Conservation (phyloP, 371 early-diverging fungal species). For the Rhizomucor pusillus region DNA sequence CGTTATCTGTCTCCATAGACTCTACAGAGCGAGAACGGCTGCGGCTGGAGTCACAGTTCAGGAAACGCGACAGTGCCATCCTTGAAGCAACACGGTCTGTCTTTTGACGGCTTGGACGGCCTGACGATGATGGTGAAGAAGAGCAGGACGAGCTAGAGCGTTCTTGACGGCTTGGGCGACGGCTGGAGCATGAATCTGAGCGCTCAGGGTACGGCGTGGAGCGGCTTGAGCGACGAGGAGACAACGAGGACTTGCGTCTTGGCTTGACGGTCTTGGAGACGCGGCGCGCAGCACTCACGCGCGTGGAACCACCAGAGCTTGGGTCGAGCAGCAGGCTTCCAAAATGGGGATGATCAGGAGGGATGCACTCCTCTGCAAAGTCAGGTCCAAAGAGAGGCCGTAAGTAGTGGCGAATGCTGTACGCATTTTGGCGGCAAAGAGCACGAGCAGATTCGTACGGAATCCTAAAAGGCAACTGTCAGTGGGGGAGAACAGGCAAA, state of each 20-base stretch:
- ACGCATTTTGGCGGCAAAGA: constrained; percentile 57
- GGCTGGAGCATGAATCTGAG: constrained; percentile 8
- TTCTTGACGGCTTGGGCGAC: constrained; percentile 6
- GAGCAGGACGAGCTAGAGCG: not conserved
- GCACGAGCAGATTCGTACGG: constrained; percentile 58
- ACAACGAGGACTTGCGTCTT: not conserved
- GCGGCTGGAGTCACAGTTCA: constrained; percentile 1
- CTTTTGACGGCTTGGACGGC: not conserved
- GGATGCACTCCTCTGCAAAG: constrained; percentile 51
- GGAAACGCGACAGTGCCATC: constrained; percentile 21
- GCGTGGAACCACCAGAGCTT: not conserved
- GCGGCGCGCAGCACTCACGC: constrained; percentile 9
- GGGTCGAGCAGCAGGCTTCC: constrained; percentile 43
- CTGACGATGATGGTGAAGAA: not conserved
- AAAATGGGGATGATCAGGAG: constrained; percentile 51
- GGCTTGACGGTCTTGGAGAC: no score
- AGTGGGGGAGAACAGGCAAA: no score
- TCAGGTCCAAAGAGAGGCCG: constrained; percentile 60
- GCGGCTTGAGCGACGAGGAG: constrained; percentile 3
- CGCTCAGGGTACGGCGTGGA: constrained; percentile 8
- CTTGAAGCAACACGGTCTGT: constrained; percentile 12
- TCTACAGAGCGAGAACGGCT: not conserved
- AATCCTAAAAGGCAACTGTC: constrained; percentile 36
- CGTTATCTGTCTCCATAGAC: not conserved
- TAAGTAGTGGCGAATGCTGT: constrained; percentile 57